These are phyloP conservation scores for Spencermartinsiella ligniputridi DNA, from an alignment of 1,139 yeast genomes.

Conservation along the genomic window DNA sequence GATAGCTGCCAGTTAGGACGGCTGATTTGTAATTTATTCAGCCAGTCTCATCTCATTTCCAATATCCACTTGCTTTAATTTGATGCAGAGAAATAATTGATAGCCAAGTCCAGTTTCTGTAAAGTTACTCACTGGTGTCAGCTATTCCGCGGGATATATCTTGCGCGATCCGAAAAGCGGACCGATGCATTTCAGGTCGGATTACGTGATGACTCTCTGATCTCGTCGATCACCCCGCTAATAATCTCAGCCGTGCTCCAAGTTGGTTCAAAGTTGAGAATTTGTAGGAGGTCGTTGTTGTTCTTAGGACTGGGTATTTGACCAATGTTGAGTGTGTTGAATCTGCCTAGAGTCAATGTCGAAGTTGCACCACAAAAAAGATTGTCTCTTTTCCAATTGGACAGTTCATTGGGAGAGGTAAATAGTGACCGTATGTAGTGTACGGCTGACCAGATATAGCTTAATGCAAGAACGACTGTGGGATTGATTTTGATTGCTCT, in stretches of 20 bases:
- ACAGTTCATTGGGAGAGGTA: conserved; percentile 5
- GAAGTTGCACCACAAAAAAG: conserved; percentile 18
- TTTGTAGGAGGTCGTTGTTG: neutral
- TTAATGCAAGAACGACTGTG: conserved; percentile 18
- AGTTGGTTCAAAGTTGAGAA: neutral
- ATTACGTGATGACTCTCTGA: too few species aligned
- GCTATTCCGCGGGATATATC: too few species aligned
- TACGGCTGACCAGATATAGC: conserved; percentile 16
- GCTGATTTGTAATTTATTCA: too few species aligned
- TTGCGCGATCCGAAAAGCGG: too few species aligned
- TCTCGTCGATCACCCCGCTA: neutral
- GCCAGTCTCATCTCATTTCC: too few species aligned
- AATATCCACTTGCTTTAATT: too few species aligned
- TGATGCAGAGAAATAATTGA: too few species aligned
- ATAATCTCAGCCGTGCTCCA: conserved; percentile 2
- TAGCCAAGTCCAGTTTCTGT: too few species aligned
- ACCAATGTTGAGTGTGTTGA: conserved; percentile 23
- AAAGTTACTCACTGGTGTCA: too few species aligned
- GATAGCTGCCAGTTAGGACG: too few species aligned
- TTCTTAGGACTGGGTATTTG: conserved; percentile 18
- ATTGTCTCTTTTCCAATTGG: conserved; percentile 8
- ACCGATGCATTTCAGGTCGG: too few species aligned
- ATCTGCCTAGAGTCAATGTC: conserved; percentile 24
- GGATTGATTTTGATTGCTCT: conserved; percentile 19
- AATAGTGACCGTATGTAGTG: conserved; percentile 2